phyloP scores from a whole-genome alignment of 495 filamentous ascomycete species.

The Penicillium canescens region DNA sequence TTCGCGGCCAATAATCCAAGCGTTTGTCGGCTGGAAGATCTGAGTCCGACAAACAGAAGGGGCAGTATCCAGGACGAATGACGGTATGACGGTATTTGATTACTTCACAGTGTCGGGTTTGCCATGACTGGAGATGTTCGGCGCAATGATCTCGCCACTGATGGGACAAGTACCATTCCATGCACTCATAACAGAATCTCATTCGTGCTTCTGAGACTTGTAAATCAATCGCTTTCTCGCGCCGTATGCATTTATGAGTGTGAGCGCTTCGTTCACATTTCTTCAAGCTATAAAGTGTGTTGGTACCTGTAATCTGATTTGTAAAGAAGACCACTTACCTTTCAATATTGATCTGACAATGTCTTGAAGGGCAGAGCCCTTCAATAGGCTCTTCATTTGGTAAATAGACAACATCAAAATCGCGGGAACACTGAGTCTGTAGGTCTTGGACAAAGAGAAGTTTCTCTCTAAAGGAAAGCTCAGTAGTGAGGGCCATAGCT shows the following conservation, averaged over 20 bases:
- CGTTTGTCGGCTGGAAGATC: not conserved
- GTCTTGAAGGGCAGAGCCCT: slow-evolving; percentile 7
- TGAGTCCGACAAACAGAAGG: slow-evolving; percentile 7
- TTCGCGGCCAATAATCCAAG: slow-evolving; percentile 4
- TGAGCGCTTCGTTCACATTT: slow-evolving; percentile 12
- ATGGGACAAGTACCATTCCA: slow-evolving; percentile 1
- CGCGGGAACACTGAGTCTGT: slow-evolving; percentile 7
- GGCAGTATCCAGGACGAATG: slow-evolving; percentile 7
- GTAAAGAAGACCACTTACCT: not conserved
- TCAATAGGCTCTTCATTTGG: slow-evolving; percentile 10
- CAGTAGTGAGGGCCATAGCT: slow-evolving; percentile 8
- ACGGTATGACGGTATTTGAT: slow-evolving; percentile 10
- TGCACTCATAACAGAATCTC: slow-evolving; percentile 11
- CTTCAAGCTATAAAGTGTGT: slow-evolving; percentile 2
- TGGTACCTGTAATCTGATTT: slow-evolving; percentile 2
- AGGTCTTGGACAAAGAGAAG: slow-evolving; percentile 12
- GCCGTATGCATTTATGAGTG: slow-evolving; percentile 4
- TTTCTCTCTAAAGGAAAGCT: slow-evolving; percentile 14
- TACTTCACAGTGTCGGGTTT: slow-evolving; percentile 9
- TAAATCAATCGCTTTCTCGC: not conserved
- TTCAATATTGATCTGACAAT: slow-evolving; percentile 9
- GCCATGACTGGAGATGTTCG: slow-evolving; percentile 1
- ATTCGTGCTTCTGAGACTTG: slow-evolving; percentile 5
- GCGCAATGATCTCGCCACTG: slow-evolving; percentile 7
- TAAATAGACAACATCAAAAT: slow-evolving; percentile 17